Percentiles rank a stretch among this genome's conserved stretches.
Conservation (phyloP, 106 monocot species). For the Dioscorea zingiberensis region DNA sequence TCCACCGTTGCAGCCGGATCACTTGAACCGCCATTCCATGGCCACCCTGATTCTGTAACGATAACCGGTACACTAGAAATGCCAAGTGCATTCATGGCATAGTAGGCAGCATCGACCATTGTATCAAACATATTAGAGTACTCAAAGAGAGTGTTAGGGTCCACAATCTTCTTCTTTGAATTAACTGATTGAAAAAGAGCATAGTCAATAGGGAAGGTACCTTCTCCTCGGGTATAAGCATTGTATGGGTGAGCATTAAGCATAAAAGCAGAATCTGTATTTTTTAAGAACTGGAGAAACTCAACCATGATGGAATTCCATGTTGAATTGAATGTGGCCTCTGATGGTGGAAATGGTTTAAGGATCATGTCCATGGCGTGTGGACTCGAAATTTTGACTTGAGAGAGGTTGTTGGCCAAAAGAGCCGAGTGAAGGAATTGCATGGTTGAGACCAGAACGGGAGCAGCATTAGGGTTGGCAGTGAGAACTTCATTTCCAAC, state of each 20-base stretch:
- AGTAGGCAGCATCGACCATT: slow-evolving; percentile 84
- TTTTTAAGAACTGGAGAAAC: slow-evolving; percentile 45
- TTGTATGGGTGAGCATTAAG: slow-evolving; percentile 90
- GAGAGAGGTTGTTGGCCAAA: slow-evolving; percentile 25
- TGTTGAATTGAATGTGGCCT: slow-evolving; percentile 79
- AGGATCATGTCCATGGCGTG: slow-evolving; percentile 50
- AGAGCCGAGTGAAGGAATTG: slow-evolving; percentile 31
- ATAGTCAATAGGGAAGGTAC: slow-evolving; percentile 63
- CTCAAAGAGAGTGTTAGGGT: slow-evolving; percentile 88
- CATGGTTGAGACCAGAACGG: slow-evolving; percentile 62
- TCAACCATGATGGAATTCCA: slow-evolving; percentile 31
- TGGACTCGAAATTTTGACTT: slow-evolving; percentile 47
- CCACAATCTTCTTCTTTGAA: slow-evolving; percentile 56
- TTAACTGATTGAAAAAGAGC: slow-evolving; percentile 72
- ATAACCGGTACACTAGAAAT: slow-evolving; percentile 42
- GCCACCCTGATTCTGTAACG: slow-evolving; percentile 67
- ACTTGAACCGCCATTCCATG: not conserved
- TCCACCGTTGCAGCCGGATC: not conserved
- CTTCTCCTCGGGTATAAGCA: slow-evolving; percentile 38
- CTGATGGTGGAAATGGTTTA: slow-evolving; percentile 82
- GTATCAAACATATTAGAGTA: slow-evolving; percentile 91
- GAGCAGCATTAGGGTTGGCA: slow-evolving; percentile 37
- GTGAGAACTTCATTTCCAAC: too few species aligned
- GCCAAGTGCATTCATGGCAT: slow-evolving; percentile 59
- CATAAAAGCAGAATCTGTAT: slow-evolving; percentile 58